These are phyloP conservation scores for Candida vaughaniae DNA, from an alignment of 805 yeast genomes.

Conservation along the genomic window DNA sequence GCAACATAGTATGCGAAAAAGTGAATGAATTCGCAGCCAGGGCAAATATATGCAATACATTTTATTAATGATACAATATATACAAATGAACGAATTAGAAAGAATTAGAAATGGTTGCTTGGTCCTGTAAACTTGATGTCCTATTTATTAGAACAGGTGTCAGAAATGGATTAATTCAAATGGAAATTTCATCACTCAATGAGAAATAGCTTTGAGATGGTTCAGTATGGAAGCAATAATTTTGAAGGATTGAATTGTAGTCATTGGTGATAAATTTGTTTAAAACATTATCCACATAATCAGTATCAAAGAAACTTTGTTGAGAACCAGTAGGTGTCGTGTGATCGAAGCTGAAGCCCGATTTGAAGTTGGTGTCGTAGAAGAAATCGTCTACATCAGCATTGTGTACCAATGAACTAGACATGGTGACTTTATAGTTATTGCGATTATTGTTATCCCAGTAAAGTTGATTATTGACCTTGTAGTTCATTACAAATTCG, in stretches of 20 bases:
- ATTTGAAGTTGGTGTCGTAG: conserved; percentile 2
- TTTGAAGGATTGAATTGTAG: conserved; percentile 10
- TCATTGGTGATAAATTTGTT: conserved; percentile 7
- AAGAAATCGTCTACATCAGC: conserved; percentile 3
- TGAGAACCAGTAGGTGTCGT: not conserved
- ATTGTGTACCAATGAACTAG: conserved; percentile 5
- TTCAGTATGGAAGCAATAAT: conserved; percentile 12
- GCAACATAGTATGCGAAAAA: not conserved
- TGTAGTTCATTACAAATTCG: conserved; percentile 25
- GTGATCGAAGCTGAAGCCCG: not conserved
- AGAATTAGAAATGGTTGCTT: too few relatives aligned
- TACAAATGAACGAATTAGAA: too few relatives aligned
- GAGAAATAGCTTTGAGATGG: conserved; percentile 12
- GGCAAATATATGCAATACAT: not conserved
- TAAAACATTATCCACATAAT: conserved; percentile 9
- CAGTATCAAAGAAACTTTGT: conserved; percentile 6
- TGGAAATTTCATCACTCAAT: conserved; percentile 11
- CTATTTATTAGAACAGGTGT: too few relatives aligned
- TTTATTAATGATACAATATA: conserved; percentile 6
- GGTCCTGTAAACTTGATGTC: too few relatives aligned
- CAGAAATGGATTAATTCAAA: too few relatives aligned
- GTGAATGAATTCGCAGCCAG: not conserved
- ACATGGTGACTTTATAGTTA: conserved; percentile 25
- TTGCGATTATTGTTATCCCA: conserved; percentile 40
- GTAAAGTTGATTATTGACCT: conserved; percentile 23